These are phyloP conservation scores for Pulveroboletus ravenelii DNA, from an alignment of 768 basidiomycete genomes.

Conservation along the genomic window DNA sequence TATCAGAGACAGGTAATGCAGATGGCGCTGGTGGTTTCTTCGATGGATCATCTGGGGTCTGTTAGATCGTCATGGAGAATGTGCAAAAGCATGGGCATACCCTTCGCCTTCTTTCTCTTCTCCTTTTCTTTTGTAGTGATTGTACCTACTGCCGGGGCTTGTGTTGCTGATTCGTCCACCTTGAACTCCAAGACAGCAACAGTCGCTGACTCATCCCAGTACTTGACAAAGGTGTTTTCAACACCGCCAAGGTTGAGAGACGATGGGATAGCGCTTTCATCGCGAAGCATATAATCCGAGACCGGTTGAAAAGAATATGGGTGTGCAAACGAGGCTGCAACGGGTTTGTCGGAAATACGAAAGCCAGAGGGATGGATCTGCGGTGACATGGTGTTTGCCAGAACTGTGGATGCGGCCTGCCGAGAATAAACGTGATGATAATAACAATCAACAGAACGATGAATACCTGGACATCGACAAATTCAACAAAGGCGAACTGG, in stretches of 20 bases:
- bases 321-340: conserved; percentile 91
- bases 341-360: conserved; percentile 81
- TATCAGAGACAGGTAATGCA: conserved; percentile 66
- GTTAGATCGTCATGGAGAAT: conserved; percentile 8
- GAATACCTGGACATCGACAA: conserved; percentile 73
- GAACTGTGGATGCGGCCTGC: conserved; percentile 76
- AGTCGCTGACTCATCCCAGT: conserved; percentile 89
- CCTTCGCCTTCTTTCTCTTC: conserved; percentile 52
- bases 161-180: conserved; percentile 49
- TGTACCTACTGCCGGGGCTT: conserved; percentile 26
- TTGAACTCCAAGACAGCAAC: conserved; percentile 74
- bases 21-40: conserved; percentile 53
- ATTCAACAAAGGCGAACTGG: conserved; percentile 94
- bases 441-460: background rate
- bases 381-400: conserved; percentile 84
- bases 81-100: conserved; percentile 25
- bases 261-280: conserved; percentile 71
- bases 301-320: conserved; percentile 85
- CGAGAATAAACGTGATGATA: conserved; percentile 8
- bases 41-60: conserved; percentile 30
- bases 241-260: conserved; percentile 65
- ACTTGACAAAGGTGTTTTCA: conserved; percentile 72
- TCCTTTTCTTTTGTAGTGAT: conserved; percentile 58
- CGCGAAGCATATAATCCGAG: conserved; percentile 65
- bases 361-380: conserved; percentile 90